phyloP scores from a whole-genome alignment of 1,139 yeast genomes.

The Yamadazyma kanchanaburiensis region DNA sequence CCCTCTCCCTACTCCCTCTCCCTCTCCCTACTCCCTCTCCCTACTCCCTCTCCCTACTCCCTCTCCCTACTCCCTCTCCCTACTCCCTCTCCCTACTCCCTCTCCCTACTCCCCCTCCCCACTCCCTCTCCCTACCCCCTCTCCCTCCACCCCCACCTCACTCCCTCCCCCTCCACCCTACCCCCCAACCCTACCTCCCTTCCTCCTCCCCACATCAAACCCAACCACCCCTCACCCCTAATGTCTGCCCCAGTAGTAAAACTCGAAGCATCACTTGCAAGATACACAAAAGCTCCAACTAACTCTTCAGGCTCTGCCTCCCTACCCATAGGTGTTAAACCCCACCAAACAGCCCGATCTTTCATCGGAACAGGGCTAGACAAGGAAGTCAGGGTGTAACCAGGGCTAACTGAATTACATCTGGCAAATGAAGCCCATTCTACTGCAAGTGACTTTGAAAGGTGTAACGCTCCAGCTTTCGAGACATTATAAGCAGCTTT shows the following conservation, averaged over 20 bases:
- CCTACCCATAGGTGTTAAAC: conserved; percentile 39
- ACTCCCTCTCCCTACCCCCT: background rate
- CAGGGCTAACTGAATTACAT: conserved; percentile 57
- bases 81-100: background rate
- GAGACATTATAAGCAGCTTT: conserved; percentile 57
- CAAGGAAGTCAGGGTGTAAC: conserved; percentile 52
- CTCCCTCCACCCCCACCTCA: background rate
- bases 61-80: background rate
- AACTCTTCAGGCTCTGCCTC: conserved; percentile 38
- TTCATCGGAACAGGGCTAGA: conserved; percentile 42
- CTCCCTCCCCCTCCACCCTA: background rate
- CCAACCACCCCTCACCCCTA: conserved; percentile 46
- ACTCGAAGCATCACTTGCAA: conserved; percentile 39
- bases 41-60: background rate
- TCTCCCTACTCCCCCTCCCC: background rate
- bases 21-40: conserved; percentile 1
- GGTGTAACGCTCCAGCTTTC: conserved; percentile 53
- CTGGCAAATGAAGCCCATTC: conserved; percentile 56
- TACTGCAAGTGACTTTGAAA: conserved; percentile 52
- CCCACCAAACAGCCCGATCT: conserved; percentile 32
- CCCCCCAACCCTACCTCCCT: background rate
- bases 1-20: too few relatives aligned
- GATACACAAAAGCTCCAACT: conserved; percentile 41
- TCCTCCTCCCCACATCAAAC: conserved; percentile 21
- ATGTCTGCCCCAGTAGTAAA: conserved; percentile 46